These are phyloP conservation scores for Fraxinus pennsylvanica DNA, from an alignment of 257 asterid species.

Conservation along the genomic window DNA sequence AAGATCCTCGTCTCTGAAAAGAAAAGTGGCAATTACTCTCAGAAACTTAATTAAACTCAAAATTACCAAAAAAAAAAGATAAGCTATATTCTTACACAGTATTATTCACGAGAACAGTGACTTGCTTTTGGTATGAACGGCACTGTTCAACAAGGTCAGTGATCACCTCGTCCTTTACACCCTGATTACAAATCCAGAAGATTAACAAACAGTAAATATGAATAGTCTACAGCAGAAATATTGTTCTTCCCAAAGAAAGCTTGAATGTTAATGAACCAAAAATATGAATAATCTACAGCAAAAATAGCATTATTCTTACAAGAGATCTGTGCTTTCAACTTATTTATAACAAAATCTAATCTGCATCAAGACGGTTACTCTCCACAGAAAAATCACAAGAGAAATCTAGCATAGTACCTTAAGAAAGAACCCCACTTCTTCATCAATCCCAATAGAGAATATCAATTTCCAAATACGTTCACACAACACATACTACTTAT, in stretches of 20 bases:
- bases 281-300: not conserved
- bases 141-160: conserved; percentile 95
- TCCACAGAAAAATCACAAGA: not conserved
- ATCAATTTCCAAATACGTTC: not conserved
- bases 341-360: not conserved
- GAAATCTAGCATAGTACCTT: not conserved
- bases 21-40: conserved; percentile 11
- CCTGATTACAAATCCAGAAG: conserved; percentile 40
- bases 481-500: not conserved
- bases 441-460: not conserved
- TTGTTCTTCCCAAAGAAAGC: not conserved
- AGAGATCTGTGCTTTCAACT: not conserved
- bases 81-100: conserved; percentile 57
- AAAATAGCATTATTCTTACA: not conserved
- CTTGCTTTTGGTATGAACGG: conserved; percentile 82
- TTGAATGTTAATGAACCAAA: not conserved
- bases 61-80: conserved; percentile 15
- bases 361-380: not conserved
- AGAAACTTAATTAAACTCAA: conserved; percentile 11
- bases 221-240: not conserved
- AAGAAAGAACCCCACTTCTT: not conserved
- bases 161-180: conserved; percentile 81
- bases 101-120: conserved; percentile 84
- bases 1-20: conserved; percentile 80
- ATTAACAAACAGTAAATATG: conserved; percentile 3